Evolutionary conservation across 2,329 filamentous ascomycete genomes (phyloP).

Genomic region (Arthroderma sp.): DNA sequence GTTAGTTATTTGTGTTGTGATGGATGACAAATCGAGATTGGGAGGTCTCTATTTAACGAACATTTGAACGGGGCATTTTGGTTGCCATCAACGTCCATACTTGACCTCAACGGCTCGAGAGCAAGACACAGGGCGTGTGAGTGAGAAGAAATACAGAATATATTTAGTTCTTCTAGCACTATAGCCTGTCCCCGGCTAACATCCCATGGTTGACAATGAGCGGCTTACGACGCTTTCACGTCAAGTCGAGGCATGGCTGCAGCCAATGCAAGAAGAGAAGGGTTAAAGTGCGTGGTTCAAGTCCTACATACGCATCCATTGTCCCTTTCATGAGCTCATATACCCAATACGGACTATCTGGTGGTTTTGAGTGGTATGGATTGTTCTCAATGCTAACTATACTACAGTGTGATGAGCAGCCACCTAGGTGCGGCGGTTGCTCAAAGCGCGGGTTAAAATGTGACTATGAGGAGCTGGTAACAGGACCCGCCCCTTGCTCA

Average conservation of each 20-base stretch:
- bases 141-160: no score
- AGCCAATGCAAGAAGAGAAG: constrained; percentile 24
- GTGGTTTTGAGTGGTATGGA: not conserved
- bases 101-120: no score
- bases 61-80: no score
- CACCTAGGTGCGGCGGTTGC: constrained; percentile 17
- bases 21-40: no score
- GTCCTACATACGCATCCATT: not conserved
- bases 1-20: no score
- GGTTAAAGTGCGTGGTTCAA: constrained; percentile 20
- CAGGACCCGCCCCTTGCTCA: not conserved
- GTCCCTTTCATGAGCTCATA: not conserved
- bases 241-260: constrained; percentile 25
- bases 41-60: no score
- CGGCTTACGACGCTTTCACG: constrained; percentile 19
- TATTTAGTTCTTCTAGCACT: no score
- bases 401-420: constrained; percentile 16
- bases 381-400: not conserved
- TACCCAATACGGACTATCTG: not conserved
- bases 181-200: no score
- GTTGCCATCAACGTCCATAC: no score
- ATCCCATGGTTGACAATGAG: not conserved
- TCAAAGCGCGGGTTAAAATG: constrained; percentile 17
- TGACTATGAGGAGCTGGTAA: constrained; percentile 11
- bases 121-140: no score